Percentiles rank a stretch among this genome's conserved stretches.
These are phyloP conservation scores for Diplosphaera chodatii DNA, from an alignment of 139 green algal species.

Conservation along the genomic window DNA sequence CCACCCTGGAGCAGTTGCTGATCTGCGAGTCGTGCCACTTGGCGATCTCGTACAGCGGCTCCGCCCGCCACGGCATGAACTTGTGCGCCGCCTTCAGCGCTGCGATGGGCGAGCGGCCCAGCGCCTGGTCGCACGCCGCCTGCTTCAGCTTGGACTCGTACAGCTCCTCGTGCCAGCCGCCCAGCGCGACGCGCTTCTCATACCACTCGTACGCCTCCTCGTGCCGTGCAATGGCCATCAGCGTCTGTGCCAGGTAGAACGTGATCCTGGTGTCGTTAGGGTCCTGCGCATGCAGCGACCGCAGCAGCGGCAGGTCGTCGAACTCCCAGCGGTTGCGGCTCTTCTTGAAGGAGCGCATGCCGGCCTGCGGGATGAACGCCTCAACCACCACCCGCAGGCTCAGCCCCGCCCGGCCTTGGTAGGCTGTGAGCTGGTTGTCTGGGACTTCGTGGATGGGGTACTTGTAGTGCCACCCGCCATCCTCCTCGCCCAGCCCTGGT, in stretches of 20 bases:
- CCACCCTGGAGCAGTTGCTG: not conserved
- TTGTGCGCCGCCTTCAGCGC: not conserved
- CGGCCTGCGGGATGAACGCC: no score
- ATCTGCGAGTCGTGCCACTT: not conserved
- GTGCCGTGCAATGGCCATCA: not conserved
- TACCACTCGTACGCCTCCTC: not conserved
- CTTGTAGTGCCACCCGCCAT: slow-evolving; percentile 3
- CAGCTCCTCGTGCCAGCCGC: slow-evolving; percentile 9
- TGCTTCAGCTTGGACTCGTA: not conserved
- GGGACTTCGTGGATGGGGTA: slow-evolving; percentile 12
- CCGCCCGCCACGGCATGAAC: not conserved
- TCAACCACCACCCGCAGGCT: no score
- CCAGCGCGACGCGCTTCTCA: slow-evolving; percentile 8
- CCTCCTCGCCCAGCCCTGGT: not conserved
- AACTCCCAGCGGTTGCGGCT: not conserved
- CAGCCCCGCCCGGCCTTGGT: not conserved
- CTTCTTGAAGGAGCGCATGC: not conserved
- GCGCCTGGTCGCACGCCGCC: not conserved
- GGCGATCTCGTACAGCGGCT: not conserved
- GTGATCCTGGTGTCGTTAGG: slow-evolving; percentile 4
- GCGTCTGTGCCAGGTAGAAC: slow-evolving; percentile 14
- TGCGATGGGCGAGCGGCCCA: not conserved
- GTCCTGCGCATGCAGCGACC: not conserved
- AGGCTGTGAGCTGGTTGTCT: not conserved
- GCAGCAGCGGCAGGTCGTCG: slow-evolving; percentile 12